Conservation (phyloP, 495 filamentous ascomycete species). For the Aspergillus homomorphus region DNA sequence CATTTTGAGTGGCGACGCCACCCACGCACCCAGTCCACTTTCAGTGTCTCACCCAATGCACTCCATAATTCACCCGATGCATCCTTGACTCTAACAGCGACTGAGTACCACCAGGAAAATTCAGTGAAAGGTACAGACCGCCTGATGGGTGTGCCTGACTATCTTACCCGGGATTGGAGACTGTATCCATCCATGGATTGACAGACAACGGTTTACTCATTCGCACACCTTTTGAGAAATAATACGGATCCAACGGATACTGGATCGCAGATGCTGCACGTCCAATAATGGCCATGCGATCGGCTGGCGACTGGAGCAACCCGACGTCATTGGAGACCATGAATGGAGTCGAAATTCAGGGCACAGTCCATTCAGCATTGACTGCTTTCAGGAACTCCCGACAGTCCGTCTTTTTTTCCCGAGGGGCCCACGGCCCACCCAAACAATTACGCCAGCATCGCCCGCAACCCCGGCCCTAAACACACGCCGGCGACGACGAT, state of each 20-base stretch:
- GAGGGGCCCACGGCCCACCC: too few relatives aligned
- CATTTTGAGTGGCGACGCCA: neutral
- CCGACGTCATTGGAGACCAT: neutral
- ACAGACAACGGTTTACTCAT: neutral
- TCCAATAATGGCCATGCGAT: neutral
- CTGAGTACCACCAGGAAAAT: too few relatives aligned
- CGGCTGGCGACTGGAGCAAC: neutral
- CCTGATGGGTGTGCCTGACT: neutral
- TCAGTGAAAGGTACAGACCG: too few relatives aligned
- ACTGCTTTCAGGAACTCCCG: neutral
- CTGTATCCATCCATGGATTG: neutral
- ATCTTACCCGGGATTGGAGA: neutral
- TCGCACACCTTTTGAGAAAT: too few relatives aligned
- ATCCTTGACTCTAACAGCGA: too few relatives aligned
- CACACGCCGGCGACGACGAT: neutral
- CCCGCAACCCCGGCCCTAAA: neutral
- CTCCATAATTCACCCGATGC: too few relatives aligned
- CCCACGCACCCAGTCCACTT: neutral
- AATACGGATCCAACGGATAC: neutral
- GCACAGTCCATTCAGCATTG: neutral
- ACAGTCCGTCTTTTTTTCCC: neutral
- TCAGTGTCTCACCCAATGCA: neutral
- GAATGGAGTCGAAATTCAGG: neutral
- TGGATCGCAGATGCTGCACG: neutral
- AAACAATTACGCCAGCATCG: neutral